A percentile compares a stretch with the other conserved stretches of the same genome.
These are phyloP conservation scores for Myxozyma kluyveri DNA, from an alignment of 805 yeast genomes.

Conservation along the genomic window DNA sequence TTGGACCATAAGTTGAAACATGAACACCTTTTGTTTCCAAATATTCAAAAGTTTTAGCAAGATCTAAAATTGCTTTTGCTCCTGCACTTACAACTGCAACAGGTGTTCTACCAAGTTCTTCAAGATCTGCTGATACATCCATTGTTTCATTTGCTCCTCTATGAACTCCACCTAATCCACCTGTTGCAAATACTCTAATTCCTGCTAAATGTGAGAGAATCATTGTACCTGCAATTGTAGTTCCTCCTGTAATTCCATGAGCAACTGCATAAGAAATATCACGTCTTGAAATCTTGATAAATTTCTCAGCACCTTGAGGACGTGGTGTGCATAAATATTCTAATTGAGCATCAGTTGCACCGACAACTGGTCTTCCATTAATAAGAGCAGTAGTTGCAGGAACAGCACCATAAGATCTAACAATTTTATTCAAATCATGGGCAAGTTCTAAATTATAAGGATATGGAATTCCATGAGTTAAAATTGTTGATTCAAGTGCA, in stretches of 20 bases:
- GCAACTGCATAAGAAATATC: slow-evolving; percentile 55
- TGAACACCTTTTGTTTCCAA: slow-evolving; percentile 89
- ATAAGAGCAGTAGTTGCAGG: slow-evolving; percentile 87
- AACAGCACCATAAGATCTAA: slow-evolving; percentile 61
- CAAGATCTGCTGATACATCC: slow-evolving; percentile 85
- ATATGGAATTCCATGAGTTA: slow-evolving; percentile 84
- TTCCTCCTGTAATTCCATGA: slow-evolving; percentile 68
- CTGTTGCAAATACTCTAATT: slow-evolving; percentile 83
- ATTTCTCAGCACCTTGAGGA: slow-evolving; percentile 15
- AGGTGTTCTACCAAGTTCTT: slow-evolving; percentile 77
- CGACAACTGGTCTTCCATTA: slow-evolving; percentile 68
- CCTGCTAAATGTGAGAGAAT: slow-evolving; percentile 72
- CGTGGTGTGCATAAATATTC: slow-evolving; percentile 33
- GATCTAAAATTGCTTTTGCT: slow-evolving; percentile 81
- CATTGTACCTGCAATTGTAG: slow-evolving; percentile 89
- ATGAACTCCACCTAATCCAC: slow-evolving; percentile 92
- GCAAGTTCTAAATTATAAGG: slow-evolving; percentile 80
- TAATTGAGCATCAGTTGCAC: slow-evolving; percentile 52
- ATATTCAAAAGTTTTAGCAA: slow-evolving; percentile 76
- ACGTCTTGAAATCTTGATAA: slow-evolving; percentile 68
- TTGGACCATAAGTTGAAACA: slow-evolving; percentile 64
- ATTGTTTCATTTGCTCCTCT: slow-evolving; percentile 68
- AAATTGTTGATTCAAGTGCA: slow-evolving; percentile 80
- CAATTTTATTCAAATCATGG: slow-evolving; percentile 54
- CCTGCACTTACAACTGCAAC: slow-evolving; percentile 92